phyloP scores from a whole-genome alignment of 371 early-diverging fungal genomes.

The Syncephalis plumigaleata region DNA sequence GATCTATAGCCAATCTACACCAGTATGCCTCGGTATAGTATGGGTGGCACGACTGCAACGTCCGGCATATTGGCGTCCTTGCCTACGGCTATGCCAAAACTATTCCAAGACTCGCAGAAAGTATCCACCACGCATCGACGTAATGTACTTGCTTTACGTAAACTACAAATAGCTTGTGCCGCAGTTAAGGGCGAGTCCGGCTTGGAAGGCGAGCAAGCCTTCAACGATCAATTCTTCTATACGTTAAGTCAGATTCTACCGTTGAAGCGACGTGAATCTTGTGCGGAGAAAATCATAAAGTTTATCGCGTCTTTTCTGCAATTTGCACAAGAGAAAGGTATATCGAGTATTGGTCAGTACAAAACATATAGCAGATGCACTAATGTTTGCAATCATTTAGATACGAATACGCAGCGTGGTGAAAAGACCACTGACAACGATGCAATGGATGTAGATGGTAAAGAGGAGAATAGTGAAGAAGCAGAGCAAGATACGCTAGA shows the following conservation, averaged over 20 bases:
- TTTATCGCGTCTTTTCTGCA: constrained; percentile 62
- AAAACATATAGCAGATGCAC: background rate
- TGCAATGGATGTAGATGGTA: constrained; percentile 7
- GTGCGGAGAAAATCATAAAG: constrained; percentile 52
- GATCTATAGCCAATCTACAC: no score
- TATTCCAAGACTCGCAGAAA: constrained; percentile 65
- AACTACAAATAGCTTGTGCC: constrained; percentile 45
- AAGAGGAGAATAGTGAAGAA: constrained; percentile 3
- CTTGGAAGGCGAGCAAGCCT: constrained; percentile 32
- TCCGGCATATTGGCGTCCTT: constrained; percentile 20
- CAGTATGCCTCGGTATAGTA: no score
- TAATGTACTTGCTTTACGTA: constrained; percentile 53
- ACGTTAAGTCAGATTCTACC: constrained; percentile 55
- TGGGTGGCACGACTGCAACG: no score
- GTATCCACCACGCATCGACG: constrained; percentile 44
- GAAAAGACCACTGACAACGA: constrained; percentile 7
- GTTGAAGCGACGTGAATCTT: constrained; percentile 47
- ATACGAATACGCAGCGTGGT: constrained; percentile 13
- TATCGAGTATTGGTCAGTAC: background rate
- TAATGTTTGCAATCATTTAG: constrained; percentile 1
- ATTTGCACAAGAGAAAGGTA: constrained; percentile 42
- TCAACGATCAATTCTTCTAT: constrained; percentile 44
- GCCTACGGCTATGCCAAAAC: constrained; percentile 24
- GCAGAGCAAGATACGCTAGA: constrained; percentile 14
- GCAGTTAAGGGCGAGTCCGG: constrained; percentile 20